Evolutionary conservation across 371 early-diverging fungal genomes (phyloP), one percentile per base, ranked within the genome.

Genomic region (Mortierella sp.): DNA sequence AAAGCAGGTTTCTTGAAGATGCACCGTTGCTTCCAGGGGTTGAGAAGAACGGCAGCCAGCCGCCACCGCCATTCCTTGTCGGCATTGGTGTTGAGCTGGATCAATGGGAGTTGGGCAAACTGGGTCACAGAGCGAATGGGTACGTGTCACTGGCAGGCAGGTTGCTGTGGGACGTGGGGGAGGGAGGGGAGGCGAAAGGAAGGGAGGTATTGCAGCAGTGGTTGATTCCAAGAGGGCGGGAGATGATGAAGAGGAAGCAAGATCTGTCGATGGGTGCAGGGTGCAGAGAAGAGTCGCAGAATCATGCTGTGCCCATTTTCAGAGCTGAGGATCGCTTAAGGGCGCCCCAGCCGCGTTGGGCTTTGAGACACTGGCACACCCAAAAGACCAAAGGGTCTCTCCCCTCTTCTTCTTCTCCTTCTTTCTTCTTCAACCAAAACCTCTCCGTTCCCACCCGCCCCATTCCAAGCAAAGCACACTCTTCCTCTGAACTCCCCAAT

Each of bases 21-120:
- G 69, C 27, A 3, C 52, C 60, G 34, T 30, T 61, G 41, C 28
- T 19, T 8, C 55, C 61, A 24, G 64, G n/a, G 23, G 53, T 58
- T 2, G 61, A 65, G 58, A 68, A 73, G 43, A 67, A 60, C 10
- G 68, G 74, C 47, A 68, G 64, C 18, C 43, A 50, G 13, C 55
- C 23, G 46, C 21, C 27, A 28, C 64, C 68, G 51, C 64, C 50
- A 43, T 50, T 64, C 61, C 74, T 42, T 52, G 54, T 19, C 13
- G 69, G 74, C 74, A 73, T 73, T 51, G 48, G 30, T 7, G 18
- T 9, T 58, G 28, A 46, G 6, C 12, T 14, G 28, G 19, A 27
- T 19, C 13, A 27, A 0, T 19, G 31, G 14, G 31, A n/a, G 43
- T 30, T 18, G 47, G 6, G 27, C 23, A 45, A n/a, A 13, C 5